Base-by-base conservation (phyloP, 2,329 filamentous ascomycete genomes). In the Colletotrichum tanaceti region DNA sequence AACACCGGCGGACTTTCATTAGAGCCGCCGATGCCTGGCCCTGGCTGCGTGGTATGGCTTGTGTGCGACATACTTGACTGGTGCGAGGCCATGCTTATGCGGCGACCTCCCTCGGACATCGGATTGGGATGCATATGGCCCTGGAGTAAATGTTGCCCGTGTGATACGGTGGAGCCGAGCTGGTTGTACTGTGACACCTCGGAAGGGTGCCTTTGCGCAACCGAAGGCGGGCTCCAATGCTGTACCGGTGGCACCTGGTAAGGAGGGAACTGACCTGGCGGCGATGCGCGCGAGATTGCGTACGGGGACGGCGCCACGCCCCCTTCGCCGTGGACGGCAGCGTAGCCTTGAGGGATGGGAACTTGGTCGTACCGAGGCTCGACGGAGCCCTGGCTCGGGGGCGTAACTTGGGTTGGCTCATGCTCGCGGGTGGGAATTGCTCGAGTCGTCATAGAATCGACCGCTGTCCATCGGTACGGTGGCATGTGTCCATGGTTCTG, bases 361-460 rank as follows among this genome's bases (percentile, higher is more conserved):
- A 82, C 78, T 14, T 73, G 72, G 3, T 73, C 79, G 44, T 82
- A 82, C 35, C 75, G 74, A 14, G 76, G 79, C 53, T 80, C 80
- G 32, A 35, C 57, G 38, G 58, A 67, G 43, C 20, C 59, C 52
- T 57, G 63, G 43, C 10, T 16, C 18, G 47, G 43, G 39, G 58
- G 46, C 43, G 28, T 39, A 39, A n/a, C 16, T 43, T 46, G 22
- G 28, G 38, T 41, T 16, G 47, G 52, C 24, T 41, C 44, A 38
- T 41, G 38, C 4, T 24, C 20, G n/a, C 32, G n/a, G 11, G 50
- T 38, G 32, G 32, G 32, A 18, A 61, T 18, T n/a, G 41, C 44
- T 50, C 44, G 43, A 41, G 43, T 66, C 38, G 38, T 46, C 14
- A 44, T 53, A 20, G 52, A n/a, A 38, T 54, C 60, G 38, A 47